These are phyloP conservation scores for Dillenia suffruticosa DNA, from an alignment of 164 flowering plant species.

Conservation along the genomic window DNA sequence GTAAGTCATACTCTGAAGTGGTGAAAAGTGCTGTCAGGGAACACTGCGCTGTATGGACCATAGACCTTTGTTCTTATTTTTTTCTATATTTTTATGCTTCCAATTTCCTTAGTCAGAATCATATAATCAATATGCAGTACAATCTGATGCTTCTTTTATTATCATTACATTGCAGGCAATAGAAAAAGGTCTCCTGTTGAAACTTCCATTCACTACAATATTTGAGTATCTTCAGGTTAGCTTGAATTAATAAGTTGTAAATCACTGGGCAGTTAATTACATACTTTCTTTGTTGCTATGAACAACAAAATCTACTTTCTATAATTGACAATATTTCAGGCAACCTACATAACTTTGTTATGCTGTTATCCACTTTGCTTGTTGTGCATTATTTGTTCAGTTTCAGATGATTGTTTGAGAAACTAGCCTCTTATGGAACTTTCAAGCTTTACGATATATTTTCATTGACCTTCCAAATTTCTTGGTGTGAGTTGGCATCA, in stretches of 20 bases:
- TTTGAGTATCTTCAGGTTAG: conserved; percentile 96
- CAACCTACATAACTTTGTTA: too few species aligned
- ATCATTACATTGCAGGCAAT: conserved; percentile 46
- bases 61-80: not conserved
- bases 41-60: conserved; percentile 53
- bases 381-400: not conserved
- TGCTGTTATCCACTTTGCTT: not conserved
- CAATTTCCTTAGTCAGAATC: too few species aligned
- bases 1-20: conserved; percentile 41
- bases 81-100: not conserved
- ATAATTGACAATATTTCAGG: too few species aligned
- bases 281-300: too few species aligned
- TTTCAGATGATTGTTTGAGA: not conserved
- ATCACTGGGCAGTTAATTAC: too few species aligned
- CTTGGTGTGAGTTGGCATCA: too few species aligned
- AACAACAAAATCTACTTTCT: too few species aligned
- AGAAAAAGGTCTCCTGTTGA: conserved; percentile 48
- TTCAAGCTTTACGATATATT: too few species aligned
- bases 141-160: conserved; percentile 2
- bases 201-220: conserved; percentile 80
- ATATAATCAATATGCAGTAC: too few species aligned
- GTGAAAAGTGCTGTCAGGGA: conserved; percentile 56
- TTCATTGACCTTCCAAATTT: too few species aligned
- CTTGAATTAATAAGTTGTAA: not conserved
- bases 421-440: too few species aligned